Percentiles rank a stretch among this genome's conserved stretches.
These are phyloP conservation scores for Linanthus parryae DNA, from an alignment of 148 eudicot genomes.

Conservation along the genomic window DNA sequence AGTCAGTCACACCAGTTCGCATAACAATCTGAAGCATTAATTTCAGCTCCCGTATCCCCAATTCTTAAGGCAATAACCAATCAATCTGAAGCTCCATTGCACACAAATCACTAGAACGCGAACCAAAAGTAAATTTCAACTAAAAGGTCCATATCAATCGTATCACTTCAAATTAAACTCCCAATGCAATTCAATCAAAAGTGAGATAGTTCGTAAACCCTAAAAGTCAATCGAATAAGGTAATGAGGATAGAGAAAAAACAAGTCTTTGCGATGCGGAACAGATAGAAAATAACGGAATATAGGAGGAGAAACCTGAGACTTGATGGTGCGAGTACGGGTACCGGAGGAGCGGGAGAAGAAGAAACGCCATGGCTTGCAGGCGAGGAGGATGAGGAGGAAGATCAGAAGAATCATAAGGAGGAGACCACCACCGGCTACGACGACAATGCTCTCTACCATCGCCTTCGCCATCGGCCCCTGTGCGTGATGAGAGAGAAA, in stretches of 20 bases:
- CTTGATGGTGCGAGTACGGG: slow-evolving; percentile 40
- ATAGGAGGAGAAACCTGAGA: slow-evolving; percentile 14
- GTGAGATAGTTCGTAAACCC: slow-evolving; percentile 4
- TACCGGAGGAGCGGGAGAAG: slow-evolving; percentile 21
- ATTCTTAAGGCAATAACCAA: no score
- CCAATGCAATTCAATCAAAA: neutral
- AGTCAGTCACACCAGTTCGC: no score
- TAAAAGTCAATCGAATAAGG: neutral
- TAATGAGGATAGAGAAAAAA: neutral
- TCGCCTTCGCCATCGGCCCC: slow-evolving; percentile 50
- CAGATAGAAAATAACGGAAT: neutral
- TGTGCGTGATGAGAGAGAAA: no score
- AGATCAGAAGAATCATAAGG: slow-evolving; percentile 50
- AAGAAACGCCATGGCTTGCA: slow-evolving; percentile 83
- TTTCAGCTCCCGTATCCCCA: no score
- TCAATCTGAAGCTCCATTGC: no score
- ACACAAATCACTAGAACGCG: no score
- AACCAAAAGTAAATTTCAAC: no score
- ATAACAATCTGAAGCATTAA: no score
- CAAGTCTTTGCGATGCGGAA: neutral
- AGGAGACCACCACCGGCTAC: slow-evolving; percentile 19
- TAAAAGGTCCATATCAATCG: slow-evolving; percentile 3
- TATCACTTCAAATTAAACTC: neutral
- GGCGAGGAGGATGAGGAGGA: slow-evolving; percentile 51
- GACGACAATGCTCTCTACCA: slow-evolving; percentile 15